Conservation (phyloP, 768 basidiomycete genomes). For the Suillus lakei region DNA sequence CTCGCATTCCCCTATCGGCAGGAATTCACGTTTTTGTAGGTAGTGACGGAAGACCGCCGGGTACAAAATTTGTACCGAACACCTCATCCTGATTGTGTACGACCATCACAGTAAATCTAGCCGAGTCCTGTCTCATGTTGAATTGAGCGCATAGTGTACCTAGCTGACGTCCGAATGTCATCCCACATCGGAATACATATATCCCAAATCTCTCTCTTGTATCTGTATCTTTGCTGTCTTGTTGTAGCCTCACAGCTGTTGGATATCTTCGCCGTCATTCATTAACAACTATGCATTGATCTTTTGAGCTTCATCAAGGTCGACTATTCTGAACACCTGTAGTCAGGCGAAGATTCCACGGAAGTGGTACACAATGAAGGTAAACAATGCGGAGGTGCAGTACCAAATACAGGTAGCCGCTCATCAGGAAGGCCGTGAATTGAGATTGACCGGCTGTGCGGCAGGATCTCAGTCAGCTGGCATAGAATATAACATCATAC, state of each 20-base stretch:
- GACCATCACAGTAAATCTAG: slow-evolving; percentile 18
- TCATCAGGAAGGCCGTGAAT: slow-evolving; percentile 1
- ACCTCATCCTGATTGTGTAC: slow-evolving; percentile 37
- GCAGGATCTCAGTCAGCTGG: neutral
- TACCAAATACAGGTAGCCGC: neutral
- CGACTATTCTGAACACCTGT: neutral
- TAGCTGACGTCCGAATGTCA: neutral
- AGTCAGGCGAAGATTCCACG: neutral
- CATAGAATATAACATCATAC: neutral
- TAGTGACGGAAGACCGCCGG: slow-evolving; percentile 40
- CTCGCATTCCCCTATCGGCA: slow-evolving; percentile 17
- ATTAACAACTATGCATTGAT: slow-evolving; percentile 3
- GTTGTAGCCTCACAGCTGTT: slow-evolving; percentile 9
- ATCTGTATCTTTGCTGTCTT: neutral
- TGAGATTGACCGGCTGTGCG: slow-evolving; percentile 3
- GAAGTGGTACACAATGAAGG: neutral
- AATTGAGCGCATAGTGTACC: slow-evolving; percentile 4
- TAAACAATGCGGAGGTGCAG: neutral
- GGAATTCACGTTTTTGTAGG: slow-evolving; percentile 20
- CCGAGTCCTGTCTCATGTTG: slow-evolving; percentile 6
- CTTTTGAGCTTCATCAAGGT: neutral
- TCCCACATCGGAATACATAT: slow-evolving; percentile 25
- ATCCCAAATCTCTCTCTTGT: slow-evolving; percentile 1
- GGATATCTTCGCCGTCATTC: neutral
- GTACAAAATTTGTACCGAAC: slow-evolving; percentile 43